phyloP scores from a whole-genome alignment of 176 grass and related monocot genomes.

The Bromus sterilis region DNA sequence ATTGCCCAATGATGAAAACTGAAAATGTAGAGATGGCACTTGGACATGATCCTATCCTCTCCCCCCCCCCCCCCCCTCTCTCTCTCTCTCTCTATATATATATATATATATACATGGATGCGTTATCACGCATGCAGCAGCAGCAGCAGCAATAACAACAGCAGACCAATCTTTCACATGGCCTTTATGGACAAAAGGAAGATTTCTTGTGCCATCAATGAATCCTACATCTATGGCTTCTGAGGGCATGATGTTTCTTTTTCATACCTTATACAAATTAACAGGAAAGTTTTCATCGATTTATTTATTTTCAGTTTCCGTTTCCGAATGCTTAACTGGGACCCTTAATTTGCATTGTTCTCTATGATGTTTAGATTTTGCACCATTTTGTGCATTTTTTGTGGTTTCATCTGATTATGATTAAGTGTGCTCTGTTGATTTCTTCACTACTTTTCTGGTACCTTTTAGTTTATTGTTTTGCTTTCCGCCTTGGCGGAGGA shows the following conservation, averaged over 20 bases:
- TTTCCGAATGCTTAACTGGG: background rate
- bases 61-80: background rate
- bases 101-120: background rate
- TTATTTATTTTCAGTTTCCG: background rate
- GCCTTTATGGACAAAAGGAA: background rate
- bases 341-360: background rate
- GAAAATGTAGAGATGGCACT: constrained; percentile 13
- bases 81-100: background rate
- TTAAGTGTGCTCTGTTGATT: background rate
- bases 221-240: background rate
- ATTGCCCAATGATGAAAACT: constrained; percentile 23
- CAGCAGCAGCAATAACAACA: background rate
- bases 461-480: background rate
- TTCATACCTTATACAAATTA: background rate
- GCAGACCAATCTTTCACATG: background rate
- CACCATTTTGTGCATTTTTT: background rate
- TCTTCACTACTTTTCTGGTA: background rate
- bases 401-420: background rate
- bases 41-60: background rate
- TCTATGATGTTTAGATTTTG: background rate
- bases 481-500: background rate
- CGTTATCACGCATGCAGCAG: background rate
- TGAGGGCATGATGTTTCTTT: constrained; percentile 9
- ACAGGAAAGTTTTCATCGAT: background rate
- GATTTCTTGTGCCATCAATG: constrained; percentile 7